These are phyloP conservation scores for Vitis hybrid DNA, from an alignment of 177 flowering plant species.

Conservation along the genomic window DNA sequence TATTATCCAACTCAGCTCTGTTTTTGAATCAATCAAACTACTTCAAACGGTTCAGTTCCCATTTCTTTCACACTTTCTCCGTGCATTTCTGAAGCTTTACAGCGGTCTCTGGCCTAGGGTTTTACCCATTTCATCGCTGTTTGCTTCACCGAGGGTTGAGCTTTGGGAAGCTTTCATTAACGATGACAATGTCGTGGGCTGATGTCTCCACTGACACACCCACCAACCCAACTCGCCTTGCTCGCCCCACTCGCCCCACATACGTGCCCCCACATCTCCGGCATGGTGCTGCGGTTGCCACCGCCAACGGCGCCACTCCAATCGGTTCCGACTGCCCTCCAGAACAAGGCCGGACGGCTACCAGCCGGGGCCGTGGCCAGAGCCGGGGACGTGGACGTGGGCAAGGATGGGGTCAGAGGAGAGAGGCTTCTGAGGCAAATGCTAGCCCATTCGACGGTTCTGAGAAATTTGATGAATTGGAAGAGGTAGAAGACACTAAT, in stretches of 20 bases:
- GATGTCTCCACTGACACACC: constrained; percentile 17
- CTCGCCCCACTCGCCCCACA: constrained; percentile 8
- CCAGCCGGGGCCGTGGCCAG: constrained; percentile 5
- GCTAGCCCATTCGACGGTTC: constrained; percentile 27
- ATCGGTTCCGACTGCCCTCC: not conserved
- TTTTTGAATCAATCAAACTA: not conserved
- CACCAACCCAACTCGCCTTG: not conserved
- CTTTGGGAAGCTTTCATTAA: too few species aligned
- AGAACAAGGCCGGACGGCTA: not conserved
- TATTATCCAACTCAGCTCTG: too few species aligned
- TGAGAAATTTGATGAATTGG: constrained; percentile 31
- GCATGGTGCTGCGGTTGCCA: not conserved
- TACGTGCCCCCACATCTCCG: constrained; percentile 43
- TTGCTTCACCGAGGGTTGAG: too few species aligned
- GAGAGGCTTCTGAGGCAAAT: not conserved
- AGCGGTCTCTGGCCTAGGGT: too few species aligned
- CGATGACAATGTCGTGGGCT: constrained; percentile 30
- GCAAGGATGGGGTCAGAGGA: constrained; percentile 3
- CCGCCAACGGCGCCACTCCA: not conserved
- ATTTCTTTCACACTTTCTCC: too few species aligned
- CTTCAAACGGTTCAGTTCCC: too few species aligned
- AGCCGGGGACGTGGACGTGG: constrained; percentile 12
- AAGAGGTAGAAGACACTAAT: constrained; percentile 15
- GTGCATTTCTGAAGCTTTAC: too few species aligned
- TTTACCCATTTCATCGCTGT: too few species aligned